Base-by-base conservation (phyloP, 1,284 basidiomycete species). In the Sphagnurus paluster region DNA sequence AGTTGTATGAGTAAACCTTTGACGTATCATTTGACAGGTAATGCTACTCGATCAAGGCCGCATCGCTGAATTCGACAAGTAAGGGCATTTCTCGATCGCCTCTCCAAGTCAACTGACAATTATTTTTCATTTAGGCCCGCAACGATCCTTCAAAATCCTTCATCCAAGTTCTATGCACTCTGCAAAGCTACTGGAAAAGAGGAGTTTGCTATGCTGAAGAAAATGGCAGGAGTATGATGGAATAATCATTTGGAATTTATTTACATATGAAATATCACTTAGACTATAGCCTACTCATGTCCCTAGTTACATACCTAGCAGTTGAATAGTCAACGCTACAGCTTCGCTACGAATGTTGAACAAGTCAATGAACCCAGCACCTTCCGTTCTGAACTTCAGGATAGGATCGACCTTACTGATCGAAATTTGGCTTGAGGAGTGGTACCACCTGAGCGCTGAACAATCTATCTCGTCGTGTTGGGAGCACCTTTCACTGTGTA, bases 11-110 rank as follows among this genome's bases (percentile, higher is more conserved):
- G 24, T 9, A 11, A 2, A 28, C 41, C 10, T 41, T 24, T 32
- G 13, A 36, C 6, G n/a, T n/a, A 2, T 9, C 26, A 6, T n/a
- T n/a, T n/a, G 20, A 16, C 42, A 89, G 86, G 82, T 90, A 33
- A 90, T 95, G 82, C 74, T 94, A 30, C 79, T 94, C n/a, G 91
- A 94, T 50, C 80, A 92, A 63, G 90, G 92, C 5, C 77, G 76
- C 2, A 91, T 97, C 43, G 74, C 83, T 2, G 93, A 96, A 61
- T 93, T 86, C 57, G 91, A 90, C 58, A 67, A 65, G 76, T 77
- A n/a, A 53, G 40, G 68, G 56, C 25, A 32, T 39, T 21, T 21
- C 17, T 13, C 16, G 25, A 13, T 23, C 19, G 36, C 19, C 26
- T 33, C 32, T 40, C 52, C 39, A 29, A 7, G 39, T 26, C 14